Base-by-base conservation (phyloP, 2,329 filamentous ascomycete genomes). In the Fusarium sp. region DNA sequence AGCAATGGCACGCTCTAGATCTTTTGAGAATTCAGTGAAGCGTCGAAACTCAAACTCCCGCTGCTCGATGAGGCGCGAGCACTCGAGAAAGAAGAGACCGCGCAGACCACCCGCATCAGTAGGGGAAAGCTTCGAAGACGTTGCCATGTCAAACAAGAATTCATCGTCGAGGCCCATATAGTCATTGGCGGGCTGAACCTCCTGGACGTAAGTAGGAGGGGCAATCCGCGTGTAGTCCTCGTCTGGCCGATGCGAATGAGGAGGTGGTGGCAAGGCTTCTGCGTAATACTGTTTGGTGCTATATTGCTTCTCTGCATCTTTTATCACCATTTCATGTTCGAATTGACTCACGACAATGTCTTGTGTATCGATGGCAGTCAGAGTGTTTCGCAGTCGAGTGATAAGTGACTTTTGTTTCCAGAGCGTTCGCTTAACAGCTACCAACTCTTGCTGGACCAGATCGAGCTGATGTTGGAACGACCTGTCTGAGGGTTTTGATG, bases 401-500 rank as follows among this genome's bases (percentile, higher is more conserved):
- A 80, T 72, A 5, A 80, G 73, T 5, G 49, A 61, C 37, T 66
- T 71, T 56, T 82, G 80, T 24, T 73, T 75, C 22, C 56, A 64
- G 26, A 82, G 62, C 3, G 77, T 80, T 26, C 76, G 74, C 40
- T 73, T 76, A 24, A 83, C 75, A 19, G 80, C 76, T 20, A 71
- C 70, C 30, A 83, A 72, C 61, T 84, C 82, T 55, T 83, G 79
- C 19, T 78, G 76, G 1, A 83, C 74, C 15, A 81, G 75, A 37
- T 78, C 77, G 49, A 84, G 75, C 17, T 76, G 75, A 49, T 80
- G 78, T 56, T 83, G 79, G 39, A 80, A 79, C 3, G 78, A 78
- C 20, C 80, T 77, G 40, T 82, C 78, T 3, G 81, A 79, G 5
- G 77, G 76, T 22, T 80, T 78, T 4, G 77, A 77, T 8, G 72